phyloP scores from a whole-genome alignment of 2,329 filamentous ascomycete genomes.

The Talaromyces sp. region DNA sequence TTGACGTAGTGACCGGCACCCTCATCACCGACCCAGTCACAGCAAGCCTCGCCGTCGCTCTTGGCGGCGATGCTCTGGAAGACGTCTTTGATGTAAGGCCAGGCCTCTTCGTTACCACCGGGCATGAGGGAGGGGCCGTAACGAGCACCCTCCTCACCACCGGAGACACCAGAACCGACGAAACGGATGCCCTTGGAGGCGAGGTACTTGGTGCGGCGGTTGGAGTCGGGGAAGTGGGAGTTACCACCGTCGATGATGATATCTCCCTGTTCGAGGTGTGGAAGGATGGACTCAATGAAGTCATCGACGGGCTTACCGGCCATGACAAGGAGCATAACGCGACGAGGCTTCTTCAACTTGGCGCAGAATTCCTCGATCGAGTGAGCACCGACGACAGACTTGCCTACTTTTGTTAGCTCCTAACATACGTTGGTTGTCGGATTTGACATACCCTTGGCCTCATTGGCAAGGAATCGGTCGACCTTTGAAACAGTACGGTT shows the following conservation, averaged over 20 bases:
- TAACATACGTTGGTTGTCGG: neutral
- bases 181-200: constrained; percentile 84
- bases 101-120: constrained; percentile 96
- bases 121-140: constrained; percentile 98
- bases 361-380: constrained; percentile 88
- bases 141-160: constrained; percentile 98
- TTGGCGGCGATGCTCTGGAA: constrained; percentile 98
- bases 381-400: constrained; percentile 91
- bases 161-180: constrained; percentile 95
- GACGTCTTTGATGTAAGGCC: constrained; percentile 98
- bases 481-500: constrained; percentile 99
- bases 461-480: constrained; percentile 86
- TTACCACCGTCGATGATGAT: constrained; percentile 99
- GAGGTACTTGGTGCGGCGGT: constrained; percentile 92
- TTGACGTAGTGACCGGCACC: constrained; percentile 99
- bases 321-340: constrained; percentile 98
- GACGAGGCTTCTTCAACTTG: constrained; percentile 96
- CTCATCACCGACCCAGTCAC: constrained; percentile 99
- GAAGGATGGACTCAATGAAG: constrained; percentile 95
- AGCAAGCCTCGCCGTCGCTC: constrained; percentile 95
- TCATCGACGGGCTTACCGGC: constrained; percentile 96
- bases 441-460: constrained; percentile 66
- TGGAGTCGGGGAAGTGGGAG: constrained; percentile 98
- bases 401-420: constrained; percentile 54
- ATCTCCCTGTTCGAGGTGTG: constrained; percentile 77